These are phyloP conservation scores for Kockovaella imperatae DNA, from an alignment of 768 basidiomycete genomes.

Conservation along the genomic window DNA sequence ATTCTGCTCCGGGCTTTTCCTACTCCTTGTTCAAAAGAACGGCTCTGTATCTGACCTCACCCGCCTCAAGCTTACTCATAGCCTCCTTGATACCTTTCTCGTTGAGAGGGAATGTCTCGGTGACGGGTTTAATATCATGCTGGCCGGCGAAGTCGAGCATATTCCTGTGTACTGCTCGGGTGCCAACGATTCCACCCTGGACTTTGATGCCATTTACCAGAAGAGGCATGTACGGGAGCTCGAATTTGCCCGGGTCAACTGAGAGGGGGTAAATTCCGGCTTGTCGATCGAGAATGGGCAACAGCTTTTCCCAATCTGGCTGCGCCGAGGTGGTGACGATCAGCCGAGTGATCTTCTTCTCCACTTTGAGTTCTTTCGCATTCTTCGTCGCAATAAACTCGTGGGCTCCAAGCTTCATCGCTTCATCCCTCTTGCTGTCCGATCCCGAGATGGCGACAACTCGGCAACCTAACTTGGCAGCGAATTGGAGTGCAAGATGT, in stretches of 20 bases:
- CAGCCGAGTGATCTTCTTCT: slow-evolving; percentile 5
- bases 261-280: slow-evolving; percentile 5
- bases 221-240: slow-evolving; percentile 1
- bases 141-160: slow-evolving; percentile 10
- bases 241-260: background rate
- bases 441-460: slow-evolving; percentile 56
- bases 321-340: slow-evolving; percentile 15
- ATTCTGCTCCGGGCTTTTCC: background rate
- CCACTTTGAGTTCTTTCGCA: slow-evolving; percentile 4
- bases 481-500: slow-evolving; percentile 39
- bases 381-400: slow-evolving; percentile 50
- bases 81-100: slow-evolving; percentile 4
- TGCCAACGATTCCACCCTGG: slow-evolving; percentile 5
- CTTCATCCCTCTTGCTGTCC: slow-evolving; percentile 52
- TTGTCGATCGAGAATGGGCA: slow-evolving; percentile 1
- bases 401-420: slow-evolving; percentile 54
- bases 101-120: slow-evolving; percentile 5
- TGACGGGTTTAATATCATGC: slow-evolving; percentile 8
- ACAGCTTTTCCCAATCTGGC: slow-evolving; percentile 7
- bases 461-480: slow-evolving; percentile 53
- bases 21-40: slow-evolving; percentile 7
- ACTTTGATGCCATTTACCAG: slow-evolving; percentile 4
- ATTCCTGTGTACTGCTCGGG: background rate
- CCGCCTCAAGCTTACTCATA: slow-evolving; percentile 3
- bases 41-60: slow-evolving; percentile 5